A percentile compares a stretch with the other conserved stretches of the same genome.
Conservation (phyloP, 768 basidiomycete species). For the Lactifluus pinguis region DNA sequence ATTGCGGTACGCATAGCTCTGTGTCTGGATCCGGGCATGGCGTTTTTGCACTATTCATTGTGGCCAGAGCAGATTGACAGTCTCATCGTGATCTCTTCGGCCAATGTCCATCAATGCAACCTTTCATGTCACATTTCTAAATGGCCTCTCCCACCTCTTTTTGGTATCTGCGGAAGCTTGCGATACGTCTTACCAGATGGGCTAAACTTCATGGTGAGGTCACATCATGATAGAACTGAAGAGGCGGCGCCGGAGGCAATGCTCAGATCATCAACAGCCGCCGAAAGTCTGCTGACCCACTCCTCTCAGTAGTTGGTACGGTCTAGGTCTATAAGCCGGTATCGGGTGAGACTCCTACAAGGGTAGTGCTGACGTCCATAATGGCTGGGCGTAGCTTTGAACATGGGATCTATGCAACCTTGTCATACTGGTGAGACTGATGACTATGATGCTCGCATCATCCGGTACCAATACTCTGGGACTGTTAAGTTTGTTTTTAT, state of each 20-base stretch:
- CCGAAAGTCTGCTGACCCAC: not conserved
- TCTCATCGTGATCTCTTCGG: too few species aligned
- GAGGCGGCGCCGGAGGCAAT: not conserved
- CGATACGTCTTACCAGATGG: constrained; percentile 73
- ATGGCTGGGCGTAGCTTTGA: too few species aligned
- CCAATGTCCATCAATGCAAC: constrained; percentile 75
- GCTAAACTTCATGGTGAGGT: constrained; percentile 57
- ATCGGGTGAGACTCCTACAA: constrained; percentile 71
- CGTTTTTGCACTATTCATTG: constrained; percentile 52
- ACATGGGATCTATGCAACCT: too few species aligned
- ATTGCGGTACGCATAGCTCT: constrained; percentile 84
- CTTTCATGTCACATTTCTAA: constrained; percentile 67
- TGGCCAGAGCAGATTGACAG: constrained; percentile 19
- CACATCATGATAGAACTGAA: not conserved
- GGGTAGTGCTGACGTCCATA: constrained; percentile 49
- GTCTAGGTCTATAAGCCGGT: constrained; percentile 54
- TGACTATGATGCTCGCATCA: constrained; percentile 25
- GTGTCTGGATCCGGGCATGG: constrained; percentile 48
- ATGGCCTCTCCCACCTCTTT: constrained; percentile 63
- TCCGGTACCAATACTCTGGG: constrained; percentile 64
- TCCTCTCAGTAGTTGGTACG: constrained; percentile 58
- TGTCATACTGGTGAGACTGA: too few species aligned
- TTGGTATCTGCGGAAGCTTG: constrained; percentile 67
- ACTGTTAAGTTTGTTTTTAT: constrained; percentile 77
- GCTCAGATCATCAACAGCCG: not conserved